Evolutionary conservation across 2,329 filamentous ascomycete species (phyloP), one percentile per base, ranked within the genome.

Genomic region (Colletotrichum sojae): DNA sequence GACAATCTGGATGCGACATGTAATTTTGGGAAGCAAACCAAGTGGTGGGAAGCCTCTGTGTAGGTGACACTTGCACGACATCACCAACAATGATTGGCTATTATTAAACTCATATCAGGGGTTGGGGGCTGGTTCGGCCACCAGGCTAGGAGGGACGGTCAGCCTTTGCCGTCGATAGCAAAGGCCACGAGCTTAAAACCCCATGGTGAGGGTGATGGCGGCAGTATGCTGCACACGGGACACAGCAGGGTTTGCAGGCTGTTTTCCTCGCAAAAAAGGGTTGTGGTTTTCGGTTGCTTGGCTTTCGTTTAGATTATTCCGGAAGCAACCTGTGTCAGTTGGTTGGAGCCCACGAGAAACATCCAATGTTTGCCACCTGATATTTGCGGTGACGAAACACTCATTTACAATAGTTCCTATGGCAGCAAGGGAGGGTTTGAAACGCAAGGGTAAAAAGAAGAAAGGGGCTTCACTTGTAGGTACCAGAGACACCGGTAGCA

Each of bases 1-100:
- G 55, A 55, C 46, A 67, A 69, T 69, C 46, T 45, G 31, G 54
- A 56, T 66, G 67, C 67, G 45, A 56, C 66, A 69, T 22, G 54
- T 27, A 27, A 55, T 56, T n/a, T 60, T 55, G 48, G 36, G 18
- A 52, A 45, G 52, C 49, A 43, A 40, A 25, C 16, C 20, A 62
- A 57, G 43, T 9, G 49, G 27, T n/a, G 22, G 40, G 45, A 22
- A 46, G 57, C n/a, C 25, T 54, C 39, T n/a, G 20, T 52, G 13
- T 49, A 25, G 15, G 65, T 48, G 25, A 48, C 65, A 36, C 48
- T 36, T 46, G 22, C 62, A 55, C 48, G 31, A 49, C 40, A 22
- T 16, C 12, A 18, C 49, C 27, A 27, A 45, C 43, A 22, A 43
- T 27, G 46, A 43, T 31, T 45, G 46, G 5, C 46, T 13, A 49